phyloP scores from a whole-genome alignment of 768 basidiomycete species.

The Boletus sensibilis region DNA sequence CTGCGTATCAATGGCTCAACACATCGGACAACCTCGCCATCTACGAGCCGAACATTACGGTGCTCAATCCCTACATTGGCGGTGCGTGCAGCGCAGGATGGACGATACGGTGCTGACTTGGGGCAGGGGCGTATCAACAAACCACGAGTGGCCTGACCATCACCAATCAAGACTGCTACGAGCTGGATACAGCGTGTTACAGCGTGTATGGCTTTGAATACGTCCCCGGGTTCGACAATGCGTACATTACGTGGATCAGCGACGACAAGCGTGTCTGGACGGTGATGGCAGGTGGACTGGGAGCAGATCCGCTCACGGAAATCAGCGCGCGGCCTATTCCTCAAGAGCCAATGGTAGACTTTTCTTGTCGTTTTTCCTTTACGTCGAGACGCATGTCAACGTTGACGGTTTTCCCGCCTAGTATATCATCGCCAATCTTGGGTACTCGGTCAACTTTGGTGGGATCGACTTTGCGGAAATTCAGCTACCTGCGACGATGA shows the following conservation, averaged over 20 bases:
- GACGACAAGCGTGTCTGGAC: conserved; percentile 58
- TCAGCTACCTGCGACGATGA: conserved; percentile 58
- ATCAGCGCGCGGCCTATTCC: conserved; percentile 60
- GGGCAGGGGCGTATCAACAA: conserved; percentile 38
- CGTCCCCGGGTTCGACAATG: conserved; percentile 46
- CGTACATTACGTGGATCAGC: conserved; percentile 72
- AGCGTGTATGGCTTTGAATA: conserved; percentile 58
- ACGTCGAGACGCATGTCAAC: neutral
- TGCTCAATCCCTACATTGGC: conserved; percentile 46
- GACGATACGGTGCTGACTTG: conserved; percentile 3
- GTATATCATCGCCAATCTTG: conserved; percentile 72
- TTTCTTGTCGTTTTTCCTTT: neutral
- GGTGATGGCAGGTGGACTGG: conserved; percentile 47
- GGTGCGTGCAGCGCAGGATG: conserved; percentile 24
- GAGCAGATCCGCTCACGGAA: conserved; percentile 47
- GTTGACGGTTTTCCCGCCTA: conserved; percentile 21
- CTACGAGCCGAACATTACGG: conserved; percentile 36
- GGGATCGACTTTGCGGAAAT: conserved; percentile 57
- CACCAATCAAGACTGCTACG: conserved; percentile 47
- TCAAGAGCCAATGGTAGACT: conserved; percentile 62
- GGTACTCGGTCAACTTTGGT: conserved; percentile 69
- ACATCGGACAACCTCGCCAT: conserved; percentile 35
- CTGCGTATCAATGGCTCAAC: conserved; percentile 44
- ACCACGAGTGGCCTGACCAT: conserved; percentile 37
- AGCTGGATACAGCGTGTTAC: conserved; percentile 39